These are phyloP conservation scores for Pichia sp. DNA, from an alignment of 1,139 yeast species.

Conservation along the genomic window DNA sequence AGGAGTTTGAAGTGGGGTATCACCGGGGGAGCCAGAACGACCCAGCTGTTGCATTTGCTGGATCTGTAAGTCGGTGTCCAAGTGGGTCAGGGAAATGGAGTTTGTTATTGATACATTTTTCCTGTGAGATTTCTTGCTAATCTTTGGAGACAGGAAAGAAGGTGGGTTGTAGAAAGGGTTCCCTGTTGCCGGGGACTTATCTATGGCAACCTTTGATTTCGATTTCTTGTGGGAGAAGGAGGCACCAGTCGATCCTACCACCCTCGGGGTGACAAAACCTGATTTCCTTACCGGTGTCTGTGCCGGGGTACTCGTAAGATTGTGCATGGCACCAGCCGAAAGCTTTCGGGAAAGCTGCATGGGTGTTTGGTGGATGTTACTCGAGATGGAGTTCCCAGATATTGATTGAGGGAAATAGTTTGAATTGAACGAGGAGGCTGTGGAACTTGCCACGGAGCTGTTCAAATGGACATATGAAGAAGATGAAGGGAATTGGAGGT, in stretches of 20 bases:
- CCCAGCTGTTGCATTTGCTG: constrained; percentile 20
- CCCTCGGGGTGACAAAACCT: constrained; percentile 25
- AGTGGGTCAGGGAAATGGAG: constrained; percentile 28
- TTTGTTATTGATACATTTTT: constrained; percentile 31
- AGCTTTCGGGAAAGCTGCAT: constrained; percentile 20
- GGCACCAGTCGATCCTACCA: constrained; percentile 7
- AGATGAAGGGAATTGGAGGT: constrained; percentile 33
- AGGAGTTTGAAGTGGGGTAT: constrained; percentile 30
- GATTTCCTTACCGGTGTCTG: constrained; percentile 29
- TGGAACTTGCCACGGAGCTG: constrained; percentile 33
- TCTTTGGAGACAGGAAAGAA: constrained; percentile 40
- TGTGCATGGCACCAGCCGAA: constrained; percentile 5
- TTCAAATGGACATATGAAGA: constrained; percentile 27
- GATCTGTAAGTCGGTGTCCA: constrained; percentile 30
- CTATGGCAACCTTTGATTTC: constrained; percentile 36
- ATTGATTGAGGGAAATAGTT: constrained; percentile 15
- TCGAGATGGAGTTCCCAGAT: constrained; percentile 29
- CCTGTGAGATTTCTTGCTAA: constrained; percentile 28
- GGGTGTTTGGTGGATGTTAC: constrained; percentile 25
- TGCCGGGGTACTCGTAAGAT: constrained; percentile 21
- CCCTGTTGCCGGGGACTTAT: constrained; percentile 31
- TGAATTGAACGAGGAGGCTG: constrained; percentile 36
- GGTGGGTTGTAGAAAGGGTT: constrained; percentile 50
- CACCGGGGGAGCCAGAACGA: constrained; percentile 24
- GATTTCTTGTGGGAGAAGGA: constrained; percentile 35